Evolutionary conservation across 495 filamentous ascomycete genomes (phyloP).

Genomic region (Echria macrotheca): DNA sequence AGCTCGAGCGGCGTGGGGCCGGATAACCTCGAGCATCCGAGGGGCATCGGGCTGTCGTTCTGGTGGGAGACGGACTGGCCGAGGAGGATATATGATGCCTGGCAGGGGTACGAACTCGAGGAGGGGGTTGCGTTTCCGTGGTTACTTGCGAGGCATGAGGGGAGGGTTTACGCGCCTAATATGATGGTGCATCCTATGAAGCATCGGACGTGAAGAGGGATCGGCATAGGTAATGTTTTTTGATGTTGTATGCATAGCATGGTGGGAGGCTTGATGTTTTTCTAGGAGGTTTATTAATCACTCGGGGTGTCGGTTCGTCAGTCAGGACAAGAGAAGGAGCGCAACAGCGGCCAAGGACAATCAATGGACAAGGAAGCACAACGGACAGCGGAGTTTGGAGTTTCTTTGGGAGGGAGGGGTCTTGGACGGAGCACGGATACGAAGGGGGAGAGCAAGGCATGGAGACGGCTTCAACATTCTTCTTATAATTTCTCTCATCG

Average conservation of each 20-base stretch:
- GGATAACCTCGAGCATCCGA: conserved; percentile 17
- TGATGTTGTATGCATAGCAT: background rate
- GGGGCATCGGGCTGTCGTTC: conserved; percentile 23
- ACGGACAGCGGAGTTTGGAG: no score
- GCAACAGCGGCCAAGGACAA: no score
- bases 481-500: no score
- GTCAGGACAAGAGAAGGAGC: no score
- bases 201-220: conserved; percentile 10
- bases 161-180: conserved; percentile 25
- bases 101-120: conserved; percentile 17
- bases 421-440: no score
- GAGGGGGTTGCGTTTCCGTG: conserved; percentile 16
- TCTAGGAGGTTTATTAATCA: no score
- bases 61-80: conserved; percentile 32
- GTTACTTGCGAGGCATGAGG: conserved; percentile 20
- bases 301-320: no score
- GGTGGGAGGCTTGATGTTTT: background rate
- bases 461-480: no score
- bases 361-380: no score
- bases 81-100: conserved; percentile 20
- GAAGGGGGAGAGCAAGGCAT: no score
- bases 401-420: no score
- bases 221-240: background rate
- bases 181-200: conserved; percentile 32
- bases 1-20: conserved; percentile 25